Base-by-base conservation (phyloP, 305 asterid species). In the Ilex paraguariensis region DNA sequence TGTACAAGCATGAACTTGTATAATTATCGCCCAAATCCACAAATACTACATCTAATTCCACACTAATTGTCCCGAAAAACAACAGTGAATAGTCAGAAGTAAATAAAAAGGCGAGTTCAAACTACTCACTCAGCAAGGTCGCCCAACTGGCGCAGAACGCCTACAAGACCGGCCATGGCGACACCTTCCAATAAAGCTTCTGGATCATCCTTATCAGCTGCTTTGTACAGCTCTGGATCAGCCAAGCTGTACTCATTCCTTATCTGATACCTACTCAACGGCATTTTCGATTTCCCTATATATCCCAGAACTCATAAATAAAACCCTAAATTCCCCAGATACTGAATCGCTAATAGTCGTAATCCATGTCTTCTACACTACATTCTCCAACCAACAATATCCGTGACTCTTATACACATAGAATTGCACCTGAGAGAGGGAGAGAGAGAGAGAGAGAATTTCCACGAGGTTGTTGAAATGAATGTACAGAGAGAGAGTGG, bases 131-230 rank as follows among this genome's bases (percentile, higher is more conserved):
- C 96, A 4, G 97, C 95, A n/a, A 94, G 93, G 89, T 94, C 99
- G 13, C 99, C 97, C 52, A 94, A 96, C 91, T 91, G 98, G 52
- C 99, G 95, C 53, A 94, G 91, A 73, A 94, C 77, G 21, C 99
- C 99, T 54, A 94, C 98, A 59, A 94, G 85, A 12, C 96, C 98
- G 60, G 97, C 95, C 95, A 91, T 86, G 74, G 99, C 90, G 61
- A 94, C 93, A 58, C 95, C 98, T 84, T 94, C 99, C 21, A 90
- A 97, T 71, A 94, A 61, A 59, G 96, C 98, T 80, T 94, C 98
- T 6, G 98, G 99, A 79, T 94, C 99, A 87, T 91, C 95, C 79
- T 88, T 94, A 69, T 94, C 97, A 52, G 97, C 85, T 17, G 95
- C 75, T 55, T 81, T 83, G 65, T 88, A 91, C 68, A 91, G 84